phyloP scores from a whole-genome alignment of 179 eudicot genomes.

The Heliamphora ciliata region DNA sequence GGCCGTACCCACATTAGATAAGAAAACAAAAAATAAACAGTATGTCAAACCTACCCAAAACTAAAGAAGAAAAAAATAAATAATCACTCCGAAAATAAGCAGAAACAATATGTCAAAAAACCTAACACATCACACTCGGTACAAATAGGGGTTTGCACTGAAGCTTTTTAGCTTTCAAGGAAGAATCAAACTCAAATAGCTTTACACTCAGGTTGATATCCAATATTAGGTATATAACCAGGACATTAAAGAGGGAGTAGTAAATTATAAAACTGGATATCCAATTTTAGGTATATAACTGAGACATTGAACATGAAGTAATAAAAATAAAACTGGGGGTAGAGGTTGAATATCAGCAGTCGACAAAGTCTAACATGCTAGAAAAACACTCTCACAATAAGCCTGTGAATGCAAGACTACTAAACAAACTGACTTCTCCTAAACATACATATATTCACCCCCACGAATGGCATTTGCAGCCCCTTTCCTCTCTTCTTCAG shows the following conservation, averaged over 20 bases:
- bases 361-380: not conserved
- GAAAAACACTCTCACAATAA: not conserved
- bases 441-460: slow-evolving; percentile 91
- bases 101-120: too few species aligned
- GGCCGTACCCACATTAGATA: too few species aligned
- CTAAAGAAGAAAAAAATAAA: too few species aligned
- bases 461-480: slow-evolving; percentile 94
- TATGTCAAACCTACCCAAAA: too few species aligned
- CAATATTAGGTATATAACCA: not conserved
- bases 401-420: not conserved
- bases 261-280: not conserved
- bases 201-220: not conserved
- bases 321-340: not conserved
- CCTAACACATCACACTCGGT: not conserved
- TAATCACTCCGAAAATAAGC: too few species aligned
- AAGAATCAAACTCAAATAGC: not conserved
- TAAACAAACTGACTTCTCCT: not conserved
- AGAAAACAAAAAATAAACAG: too few species aligned
- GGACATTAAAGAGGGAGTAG: not conserved
- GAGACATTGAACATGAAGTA: not conserved
- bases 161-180: not conserved
- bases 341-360: not conserved
- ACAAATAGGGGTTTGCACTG: not conserved
- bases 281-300: not conserved
- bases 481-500: slow-evolving; percentile 75